A percentile compares a stretch with the other conserved stretches of the same genome.
Conservation (phyloP, 768 basidiomycete genomes). For the Suillus brevipes region DNA sequence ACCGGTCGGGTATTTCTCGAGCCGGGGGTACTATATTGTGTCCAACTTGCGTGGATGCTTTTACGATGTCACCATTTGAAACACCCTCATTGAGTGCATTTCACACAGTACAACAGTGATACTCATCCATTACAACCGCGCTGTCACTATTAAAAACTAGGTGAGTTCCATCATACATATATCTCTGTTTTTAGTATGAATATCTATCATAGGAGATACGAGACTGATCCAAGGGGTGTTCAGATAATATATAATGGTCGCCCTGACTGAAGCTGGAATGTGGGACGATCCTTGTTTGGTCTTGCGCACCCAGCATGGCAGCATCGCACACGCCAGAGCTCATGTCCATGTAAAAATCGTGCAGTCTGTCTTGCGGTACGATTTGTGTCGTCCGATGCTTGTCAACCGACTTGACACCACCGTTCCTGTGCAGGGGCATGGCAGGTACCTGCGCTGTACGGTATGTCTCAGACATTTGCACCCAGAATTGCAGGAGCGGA, state of each 20-base stretch:
- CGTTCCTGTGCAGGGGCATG: not conserved
- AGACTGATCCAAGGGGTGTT: not conserved
- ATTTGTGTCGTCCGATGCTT: not conserved
- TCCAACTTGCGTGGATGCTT: not conserved
- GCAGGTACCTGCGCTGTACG: not conserved
- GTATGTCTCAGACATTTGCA: not conserved
- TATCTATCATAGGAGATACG: not conserved
- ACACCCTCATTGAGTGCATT: not conserved
- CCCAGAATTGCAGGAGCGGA: too few species aligned
- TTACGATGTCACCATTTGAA: not conserved
- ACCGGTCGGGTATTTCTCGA: not conserved
- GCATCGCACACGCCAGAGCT: not conserved
- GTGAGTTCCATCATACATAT: not conserved
- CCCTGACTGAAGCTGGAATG: not conserved
- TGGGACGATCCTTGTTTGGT: not conserved
- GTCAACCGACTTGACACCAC: not conserved
- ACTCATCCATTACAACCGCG: too few species aligned
- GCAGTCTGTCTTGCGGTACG: not conserved
- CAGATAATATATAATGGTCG: not conserved
- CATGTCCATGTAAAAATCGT: not conserved
- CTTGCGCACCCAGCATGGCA: not conserved
- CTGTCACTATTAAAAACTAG: not conserved
- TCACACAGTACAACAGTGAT: not conserved
- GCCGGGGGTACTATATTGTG: not conserved
- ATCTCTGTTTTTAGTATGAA: not conserved